phyloP scores from a whole-genome alignment of 2,329 filamentous ascomycete genomes.

The Diaporthe citriasiana region DNA sequence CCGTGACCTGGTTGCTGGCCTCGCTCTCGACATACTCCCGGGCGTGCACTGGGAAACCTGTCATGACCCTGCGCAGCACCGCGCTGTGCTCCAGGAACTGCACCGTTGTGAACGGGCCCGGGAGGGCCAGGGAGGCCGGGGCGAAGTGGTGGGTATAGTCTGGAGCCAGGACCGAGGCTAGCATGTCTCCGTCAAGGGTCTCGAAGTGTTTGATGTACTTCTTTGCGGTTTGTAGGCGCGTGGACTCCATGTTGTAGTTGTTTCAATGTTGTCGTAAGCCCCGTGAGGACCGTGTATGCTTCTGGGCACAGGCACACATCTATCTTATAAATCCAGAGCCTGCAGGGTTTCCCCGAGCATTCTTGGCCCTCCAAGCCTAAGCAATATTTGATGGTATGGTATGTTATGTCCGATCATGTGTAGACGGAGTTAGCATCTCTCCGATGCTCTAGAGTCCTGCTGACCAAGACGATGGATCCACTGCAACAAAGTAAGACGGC shows the following conservation, averaged over 20 bases:
- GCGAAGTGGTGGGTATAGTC: constrained; percentile 36
- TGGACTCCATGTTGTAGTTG: constrained; percentile 14
- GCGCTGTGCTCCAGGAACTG: constrained; percentile 27
- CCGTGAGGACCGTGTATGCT: too few species aligned
- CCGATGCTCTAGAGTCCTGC: not conserved
- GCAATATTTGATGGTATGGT: not conserved
- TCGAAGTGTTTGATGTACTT: constrained; percentile 32
- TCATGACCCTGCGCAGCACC: constrained; percentile 22
- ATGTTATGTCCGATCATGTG: not conserved
- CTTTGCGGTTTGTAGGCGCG: constrained; percentile 34
- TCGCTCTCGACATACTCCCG: constrained; percentile 39
- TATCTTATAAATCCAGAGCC: too few species aligned
- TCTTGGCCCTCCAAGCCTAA: not conserved
- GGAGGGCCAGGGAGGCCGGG: constrained; percentile 17
- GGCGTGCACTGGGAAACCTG: constrained; percentile 23
- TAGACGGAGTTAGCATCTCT: constrained; percentile 2
- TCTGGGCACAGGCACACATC: too few species aligned
- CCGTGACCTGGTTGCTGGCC: constrained; percentile 36
- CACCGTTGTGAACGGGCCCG: not conserved
- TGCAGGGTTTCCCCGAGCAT: not conserved
- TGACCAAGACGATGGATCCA: not conserved
- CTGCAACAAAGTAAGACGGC: not conserved
- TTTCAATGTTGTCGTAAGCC: not conserved
- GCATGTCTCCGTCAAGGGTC: constrained; percentile 21
- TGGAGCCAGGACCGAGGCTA: constrained; percentile 16